Base-by-base conservation (phyloP, 2,329 filamentous ascomycete genomes). In the Talaromyces sp. region DNA sequence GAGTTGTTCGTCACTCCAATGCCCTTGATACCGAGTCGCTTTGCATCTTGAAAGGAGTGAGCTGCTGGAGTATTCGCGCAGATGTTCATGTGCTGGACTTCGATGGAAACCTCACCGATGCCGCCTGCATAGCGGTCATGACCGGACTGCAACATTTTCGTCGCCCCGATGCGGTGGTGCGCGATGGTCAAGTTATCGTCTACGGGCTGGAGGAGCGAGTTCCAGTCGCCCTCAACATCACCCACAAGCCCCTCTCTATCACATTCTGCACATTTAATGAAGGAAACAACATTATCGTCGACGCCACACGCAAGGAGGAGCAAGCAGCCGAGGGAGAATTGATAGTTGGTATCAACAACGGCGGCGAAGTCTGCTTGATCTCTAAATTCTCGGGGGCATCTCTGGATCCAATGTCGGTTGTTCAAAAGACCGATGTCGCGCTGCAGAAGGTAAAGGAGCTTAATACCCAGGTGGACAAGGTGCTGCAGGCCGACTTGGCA, bases 11-110 rank as follows among this genome's bases (percentile, higher is more conserved):
- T 37, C 87, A 94, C 55, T 96, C 92, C 1, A 89, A 89, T 63
- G 93, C 94, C 6, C 84, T 99, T 36, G 93, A 97, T 72, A 96
- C 92, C 30, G 94, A 99, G 75, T 96, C 92, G 3, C 82, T 99
- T 40, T 99, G 94, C 73, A 90, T 99, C 19, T 81, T 97, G 24
- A 91, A 94, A 10, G 92, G 90, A 7, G 82, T 89, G 55, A 96
- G 95, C 73, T 94, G 90, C 77, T 99, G 94, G 86, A 88, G 88
- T 55, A 82, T 99, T 57, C 86, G 93, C 52, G 92, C 90, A 17
- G 93, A 97, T 71, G 84, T 97, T 19, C 94, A 99, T 74, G 86
- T 97, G 42, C 82, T 97, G 41, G 88, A 91, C 46, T 90, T 92
- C 69, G 93, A 97, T 70, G 94, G 94, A 48, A 93, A 92, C 63